Conservation (phyloP, 139 green algal genomes). For the Diplosphaera chodatii region DNA sequence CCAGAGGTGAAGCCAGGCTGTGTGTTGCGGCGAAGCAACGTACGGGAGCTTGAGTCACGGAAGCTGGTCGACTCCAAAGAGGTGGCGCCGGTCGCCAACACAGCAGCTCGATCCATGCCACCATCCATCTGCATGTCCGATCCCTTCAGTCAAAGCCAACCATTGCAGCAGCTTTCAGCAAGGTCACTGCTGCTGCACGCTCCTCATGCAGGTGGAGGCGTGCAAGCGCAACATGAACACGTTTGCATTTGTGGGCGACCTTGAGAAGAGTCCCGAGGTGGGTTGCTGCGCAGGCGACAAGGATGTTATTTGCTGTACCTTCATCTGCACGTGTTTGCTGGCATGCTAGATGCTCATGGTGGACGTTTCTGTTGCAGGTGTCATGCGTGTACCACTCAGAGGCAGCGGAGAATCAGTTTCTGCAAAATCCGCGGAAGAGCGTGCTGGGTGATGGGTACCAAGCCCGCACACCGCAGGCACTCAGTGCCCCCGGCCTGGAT, state of each 20-base stretch:
- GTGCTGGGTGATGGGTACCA: conserved; percentile 52
- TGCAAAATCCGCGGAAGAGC: conserved; percentile 53
- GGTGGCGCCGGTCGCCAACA: conserved; percentile 15
- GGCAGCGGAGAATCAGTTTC: conserved; percentile 87
- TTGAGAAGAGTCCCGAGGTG: conserved; percentile 71
- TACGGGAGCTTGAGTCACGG: conserved; percentile 85
- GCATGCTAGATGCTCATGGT: neutral
- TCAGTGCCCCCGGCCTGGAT: neutral
- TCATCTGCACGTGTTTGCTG: neutral
- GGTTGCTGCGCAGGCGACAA: too few relatives aligned
- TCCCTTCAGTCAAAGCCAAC: too few relatives aligned
- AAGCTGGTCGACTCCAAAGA: conserved; percentile 74
- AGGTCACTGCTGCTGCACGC: too few relatives aligned
- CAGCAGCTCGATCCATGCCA: too few relatives aligned
- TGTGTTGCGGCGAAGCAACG: conserved; percentile 88
- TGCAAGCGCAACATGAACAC: conserved; percentile 99
- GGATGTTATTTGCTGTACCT: neutral
- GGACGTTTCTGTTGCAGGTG: conserved; percentile 14
- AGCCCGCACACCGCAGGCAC: neutral
- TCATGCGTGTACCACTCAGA: conserved; percentile 97
- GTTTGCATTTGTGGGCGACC: conserved; percentile 97
- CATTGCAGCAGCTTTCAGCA: too few relatives aligned
- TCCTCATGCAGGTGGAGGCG: conserved; percentile 52
- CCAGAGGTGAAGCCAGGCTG: conserved; percentile 96
- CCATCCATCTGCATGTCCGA: too few relatives aligned